A percentile compares a stretch with the other conserved stretches of the same genome.
Evolutionary conservation across 2,329 filamentous ascomycete species (phyloP).

Genomic region (Dactylellina haptotyla): DNA sequence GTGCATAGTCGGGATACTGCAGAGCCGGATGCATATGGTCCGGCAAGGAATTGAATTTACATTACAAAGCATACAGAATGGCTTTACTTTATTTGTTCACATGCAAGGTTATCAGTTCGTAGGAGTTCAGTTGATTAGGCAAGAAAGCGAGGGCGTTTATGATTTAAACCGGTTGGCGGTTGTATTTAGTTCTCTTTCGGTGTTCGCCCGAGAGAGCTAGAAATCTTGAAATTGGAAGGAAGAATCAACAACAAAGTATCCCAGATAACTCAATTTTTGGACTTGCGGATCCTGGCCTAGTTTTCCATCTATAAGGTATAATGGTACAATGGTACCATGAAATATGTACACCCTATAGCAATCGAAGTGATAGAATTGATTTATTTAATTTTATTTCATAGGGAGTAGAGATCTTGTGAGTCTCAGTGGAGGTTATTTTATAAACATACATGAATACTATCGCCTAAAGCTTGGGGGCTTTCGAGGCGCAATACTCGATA

Average conservation of each 20-base stretch:
- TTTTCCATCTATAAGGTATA: too few relatives aligned
- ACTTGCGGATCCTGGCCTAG: too few relatives aligned
- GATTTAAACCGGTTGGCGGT: background rate
- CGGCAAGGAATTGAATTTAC: too few relatives aligned
- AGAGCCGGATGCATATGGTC: too few relatives aligned
- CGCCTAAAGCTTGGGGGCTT: background rate
- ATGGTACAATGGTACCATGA: too few relatives aligned
- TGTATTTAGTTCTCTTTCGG: background rate
- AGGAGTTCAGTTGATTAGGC: background rate
- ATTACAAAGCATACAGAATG: background rate
- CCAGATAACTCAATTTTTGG: too few relatives aligned
- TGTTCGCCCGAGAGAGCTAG: background rate
- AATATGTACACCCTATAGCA: too few relatives aligned
- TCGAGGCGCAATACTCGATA: background rate
- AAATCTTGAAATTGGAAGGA: background rate
- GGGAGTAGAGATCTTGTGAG: background rate
- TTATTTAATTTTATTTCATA: background rate
- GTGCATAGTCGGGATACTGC: too few relatives aligned
- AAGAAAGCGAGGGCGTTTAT: background rate
- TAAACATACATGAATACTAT: slow-evolving; percentile 5
- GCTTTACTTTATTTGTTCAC: background rate
- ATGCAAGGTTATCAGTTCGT: background rate
- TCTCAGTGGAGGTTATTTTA: slow-evolving; percentile 6
- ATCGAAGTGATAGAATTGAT: too few relatives aligned
- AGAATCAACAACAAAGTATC: background rate